Evolutionary conservation across 345 rosid genomes (phyloP).

Genomic region (Chamaenerion angustifolium): DNA sequence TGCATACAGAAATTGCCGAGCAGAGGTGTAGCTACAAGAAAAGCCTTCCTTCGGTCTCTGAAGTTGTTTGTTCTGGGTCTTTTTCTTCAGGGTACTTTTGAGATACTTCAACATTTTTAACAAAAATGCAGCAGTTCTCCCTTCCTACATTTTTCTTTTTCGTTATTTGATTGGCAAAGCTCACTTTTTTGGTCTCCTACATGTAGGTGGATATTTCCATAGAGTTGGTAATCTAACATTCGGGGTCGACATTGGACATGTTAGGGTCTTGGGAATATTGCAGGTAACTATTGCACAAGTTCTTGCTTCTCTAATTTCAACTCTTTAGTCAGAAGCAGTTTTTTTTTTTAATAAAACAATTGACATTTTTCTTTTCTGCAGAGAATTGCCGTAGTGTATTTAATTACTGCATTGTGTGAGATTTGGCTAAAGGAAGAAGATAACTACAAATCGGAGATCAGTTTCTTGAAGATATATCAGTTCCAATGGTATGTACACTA

Average conservation of each 20-base stretch:
- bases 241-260: slow-evolving; percentile 43
- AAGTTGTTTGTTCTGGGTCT: slow-evolving; percentile 55
- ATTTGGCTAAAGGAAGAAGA: slow-evolving; percentile 62
- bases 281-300: slow-evolving; percentile 35
- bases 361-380: slow-evolving; percentile 8
- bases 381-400: slow-evolving; percentile 74
- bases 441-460: slow-evolving; percentile 25
- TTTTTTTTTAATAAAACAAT: background rate
- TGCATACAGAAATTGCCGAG: slow-evolving; percentile 34
- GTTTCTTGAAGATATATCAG: slow-evolving; percentile 35
- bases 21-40: slow-evolving; percentile 47
- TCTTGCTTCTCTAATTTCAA: background rate
- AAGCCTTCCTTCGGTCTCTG: slow-evolving; percentile 39
- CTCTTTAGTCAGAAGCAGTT: too few relatives aligned
- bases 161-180: background rate
- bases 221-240: slow-evolving; percentile 43
- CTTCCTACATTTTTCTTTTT: background rate
- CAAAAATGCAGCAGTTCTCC: too few relatives aligned
- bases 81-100: slow-evolving; percentile 59
- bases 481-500: slow-evolving; percentile 39
- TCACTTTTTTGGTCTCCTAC: background rate
- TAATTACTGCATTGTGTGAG: slow-evolving; percentile 62
- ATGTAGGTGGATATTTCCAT: slow-evolving; percentile 73
- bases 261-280: slow-evolving; percentile 70
- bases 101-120: too few relatives aligned